These are phyloP conservation scores for Camelina laxa DNA, from an alignment of 345 rosid species.

Conservation along the genomic window DNA sequence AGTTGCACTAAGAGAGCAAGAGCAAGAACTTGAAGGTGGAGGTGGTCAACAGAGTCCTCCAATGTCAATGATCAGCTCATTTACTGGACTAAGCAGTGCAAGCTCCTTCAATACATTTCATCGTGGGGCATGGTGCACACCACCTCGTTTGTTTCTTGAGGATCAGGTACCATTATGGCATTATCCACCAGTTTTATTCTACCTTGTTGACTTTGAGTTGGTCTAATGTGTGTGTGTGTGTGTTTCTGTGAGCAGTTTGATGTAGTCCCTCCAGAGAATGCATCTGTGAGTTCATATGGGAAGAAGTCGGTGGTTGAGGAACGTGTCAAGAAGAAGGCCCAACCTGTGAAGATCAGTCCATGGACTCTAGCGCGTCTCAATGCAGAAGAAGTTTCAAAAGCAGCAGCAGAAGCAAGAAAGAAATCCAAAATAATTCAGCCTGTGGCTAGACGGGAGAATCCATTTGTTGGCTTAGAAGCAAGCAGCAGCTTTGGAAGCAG, in stretches of 20 bases:
- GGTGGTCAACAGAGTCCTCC: slow-evolving; percentile 94
- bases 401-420: slow-evolving; percentile 96
- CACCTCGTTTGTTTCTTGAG: slow-evolving; percentile 91
- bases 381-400: slow-evolving; percentile 92
- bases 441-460: slow-evolving; percentile 58
- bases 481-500: slow-evolving; percentile 83
- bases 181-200: not conserved
- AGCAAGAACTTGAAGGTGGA: slow-evolving; percentile 87
- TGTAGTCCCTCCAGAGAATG: slow-evolving; percentile 97
- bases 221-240: slow-evolving; percentile 18
- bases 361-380: slow-evolving; percentile 93
- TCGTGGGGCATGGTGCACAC: slow-evolving; percentile 98
- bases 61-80: slow-evolving; percentile 94
- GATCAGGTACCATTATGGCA: slow-evolving; percentile 67
- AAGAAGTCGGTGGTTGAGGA: slow-evolving; percentile 68
- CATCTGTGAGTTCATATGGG: slow-evolving; percentile 92
- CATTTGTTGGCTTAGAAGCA: slow-evolving; percentile 58
- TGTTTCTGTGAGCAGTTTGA: slow-evolving; percentile 67
- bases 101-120: slow-evolving; percentile 94
- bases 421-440: slow-evolving; percentile 90
- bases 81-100: slow-evolving; percentile 95
- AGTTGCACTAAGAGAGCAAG: slow-evolving; percentile 95
- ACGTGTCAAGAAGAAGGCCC: slow-evolving; percentile 69
- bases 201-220: not conserved
- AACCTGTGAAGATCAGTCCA: slow-evolving; percentile 86